These are phyloP conservation scores for Aurantiochytrium sp. DNA, from an alignment of 108 stramenopile genomes.

Conservation along the genomic window DNA sequence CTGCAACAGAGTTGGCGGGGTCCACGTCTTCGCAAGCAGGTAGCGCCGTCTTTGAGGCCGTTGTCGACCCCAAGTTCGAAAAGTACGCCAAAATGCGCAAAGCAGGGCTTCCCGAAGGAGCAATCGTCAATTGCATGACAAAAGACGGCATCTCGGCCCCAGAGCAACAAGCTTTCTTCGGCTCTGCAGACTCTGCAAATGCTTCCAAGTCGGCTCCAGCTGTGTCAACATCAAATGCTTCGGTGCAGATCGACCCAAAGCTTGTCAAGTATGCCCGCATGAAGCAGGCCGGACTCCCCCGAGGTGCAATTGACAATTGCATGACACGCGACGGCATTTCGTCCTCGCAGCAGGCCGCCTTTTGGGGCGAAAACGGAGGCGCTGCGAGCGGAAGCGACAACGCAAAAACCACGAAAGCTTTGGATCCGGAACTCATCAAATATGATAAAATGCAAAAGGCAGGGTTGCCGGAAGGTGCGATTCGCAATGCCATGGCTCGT, in stretches of 20 bases:
- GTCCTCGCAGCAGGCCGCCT: background rate
- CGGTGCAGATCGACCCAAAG: background rate
- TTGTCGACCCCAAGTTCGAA: background rate
- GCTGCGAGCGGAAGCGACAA: background rate
- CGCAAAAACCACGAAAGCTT: background rate
- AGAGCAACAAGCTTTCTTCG: background rate
- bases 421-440: background rate
- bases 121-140: background rate
- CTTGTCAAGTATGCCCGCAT: background rate
- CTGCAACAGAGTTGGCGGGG: too few species aligned
- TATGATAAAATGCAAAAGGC: background rate
- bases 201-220: too few species aligned
- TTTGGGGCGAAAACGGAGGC: background rate
- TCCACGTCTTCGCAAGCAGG: too few species aligned
- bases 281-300: background rate
- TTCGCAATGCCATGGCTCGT: background rate
- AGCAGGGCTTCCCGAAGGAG: background rate
- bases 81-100: slow-evolving; percentile 12
- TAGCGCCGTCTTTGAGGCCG: too few species aligned
- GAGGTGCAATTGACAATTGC: background rate
- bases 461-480: background rate
- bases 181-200: background rate
- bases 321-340: background rate
- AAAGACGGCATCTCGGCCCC: background rate
- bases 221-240: background rate